These are phyloP conservation scores for Clonostachys rosea DNA, from an alignment of 2,329 filamentous ascomycete species.

Conservation along the genomic window DNA sequence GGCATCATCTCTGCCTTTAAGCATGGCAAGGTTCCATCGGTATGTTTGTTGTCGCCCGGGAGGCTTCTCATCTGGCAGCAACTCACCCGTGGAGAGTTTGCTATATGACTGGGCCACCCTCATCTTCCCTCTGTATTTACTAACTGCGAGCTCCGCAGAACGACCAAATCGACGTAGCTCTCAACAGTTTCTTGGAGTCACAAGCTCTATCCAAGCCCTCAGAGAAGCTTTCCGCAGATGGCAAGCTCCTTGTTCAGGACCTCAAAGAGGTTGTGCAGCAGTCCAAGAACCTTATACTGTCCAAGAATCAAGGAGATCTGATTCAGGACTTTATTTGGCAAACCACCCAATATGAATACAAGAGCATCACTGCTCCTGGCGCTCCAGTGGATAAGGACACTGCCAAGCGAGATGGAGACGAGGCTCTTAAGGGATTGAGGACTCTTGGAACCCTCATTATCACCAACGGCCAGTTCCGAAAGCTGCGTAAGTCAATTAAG, in stretches of 20 bases:
- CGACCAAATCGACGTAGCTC: slow-evolving; percentile 89
- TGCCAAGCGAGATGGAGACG: slow-evolving; percentile 77
- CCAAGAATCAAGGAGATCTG: slow-evolving; percentile 93
- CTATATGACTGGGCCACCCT: no score
- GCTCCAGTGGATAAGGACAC: slow-evolving; percentile 70
- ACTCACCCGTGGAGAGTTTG: background rate
- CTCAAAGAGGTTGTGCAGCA: slow-evolving; percentile 75
- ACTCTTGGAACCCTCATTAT: slow-evolving; percentile 86
- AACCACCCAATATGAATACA: slow-evolving; percentile 69
- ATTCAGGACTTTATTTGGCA: slow-evolving; percentile 98
- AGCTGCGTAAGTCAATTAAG: slow-evolving; percentile 60
- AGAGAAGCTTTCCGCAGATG: slow-evolving; percentile 75
- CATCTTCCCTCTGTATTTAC: no score
- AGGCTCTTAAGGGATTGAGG: slow-evolving; percentile 78
- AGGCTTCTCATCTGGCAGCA: background rate
- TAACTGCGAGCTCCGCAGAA: slow-evolving; percentile 48
- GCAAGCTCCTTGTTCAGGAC: slow-evolving; percentile 73
- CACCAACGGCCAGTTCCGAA: slow-evolving; percentile 94
- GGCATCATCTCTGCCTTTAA: slow-evolving; percentile 85
- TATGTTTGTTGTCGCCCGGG: slow-evolving; percentile 35
- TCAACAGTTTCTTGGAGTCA: slow-evolving; percentile 82
- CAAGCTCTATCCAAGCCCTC: slow-evolving; percentile 67
- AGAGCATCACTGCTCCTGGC: slow-evolving; percentile 54
- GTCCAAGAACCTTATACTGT: slow-evolving; percentile 78
- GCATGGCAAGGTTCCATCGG: slow-evolving; percentile 84